phyloP scores from a whole-genome alignment of 129 eudicot genomes.

The Chrysanthemum makinoi region DNA sequence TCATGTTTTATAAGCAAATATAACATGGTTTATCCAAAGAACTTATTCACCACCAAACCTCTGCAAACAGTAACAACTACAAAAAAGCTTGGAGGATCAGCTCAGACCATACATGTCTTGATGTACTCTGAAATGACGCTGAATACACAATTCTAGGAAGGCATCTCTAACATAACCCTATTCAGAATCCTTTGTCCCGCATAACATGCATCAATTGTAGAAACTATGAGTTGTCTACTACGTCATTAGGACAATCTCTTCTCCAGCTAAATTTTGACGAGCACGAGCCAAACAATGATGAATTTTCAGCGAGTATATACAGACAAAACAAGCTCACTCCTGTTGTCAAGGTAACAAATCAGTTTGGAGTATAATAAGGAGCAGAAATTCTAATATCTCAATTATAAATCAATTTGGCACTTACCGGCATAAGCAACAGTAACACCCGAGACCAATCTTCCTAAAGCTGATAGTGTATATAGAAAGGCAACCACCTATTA shows the following conservation, averaged over 20 bases:
- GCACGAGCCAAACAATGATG: slow-evolving; percentile 41
- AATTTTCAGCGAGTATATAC: slow-evolving; percentile 64
- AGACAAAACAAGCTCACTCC: slow-evolving; percentile 83
- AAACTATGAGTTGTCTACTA: slow-evolving; percentile 34
- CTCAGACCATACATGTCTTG: background rate
- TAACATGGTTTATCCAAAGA: too few species aligned
- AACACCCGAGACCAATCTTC: slow-evolving; percentile 81
- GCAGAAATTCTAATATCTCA: background rate
- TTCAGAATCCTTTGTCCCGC: slow-evolving; percentile 12
- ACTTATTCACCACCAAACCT: background rate
- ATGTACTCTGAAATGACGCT: slow-evolving; percentile 14
- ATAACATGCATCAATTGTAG: slow-evolving; percentile 8
- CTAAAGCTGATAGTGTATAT: slow-evolving; percentile 73
- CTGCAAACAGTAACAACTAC: background rate
- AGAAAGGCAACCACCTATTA: slow-evolving; percentile 71
- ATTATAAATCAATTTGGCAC: slow-evolving; percentile 1
- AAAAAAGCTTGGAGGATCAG: background rate
- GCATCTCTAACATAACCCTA: slow-evolving; percentile 18
- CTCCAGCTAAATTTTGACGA: slow-evolving; percentile 38
- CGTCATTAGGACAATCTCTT: slow-evolving; percentile 51
- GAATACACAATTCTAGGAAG: slow-evolving; percentile 19
- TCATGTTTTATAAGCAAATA: background rate
- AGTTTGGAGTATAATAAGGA: background rate
- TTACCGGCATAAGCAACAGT: slow-evolving; percentile 92
- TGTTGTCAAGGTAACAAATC: slow-evolving; percentile 35